Evolutionary conservation across 257 asterid species (phyloP), one percentile per base, ranked within the genome.

Genomic region (Echium plantagineum): DNA sequence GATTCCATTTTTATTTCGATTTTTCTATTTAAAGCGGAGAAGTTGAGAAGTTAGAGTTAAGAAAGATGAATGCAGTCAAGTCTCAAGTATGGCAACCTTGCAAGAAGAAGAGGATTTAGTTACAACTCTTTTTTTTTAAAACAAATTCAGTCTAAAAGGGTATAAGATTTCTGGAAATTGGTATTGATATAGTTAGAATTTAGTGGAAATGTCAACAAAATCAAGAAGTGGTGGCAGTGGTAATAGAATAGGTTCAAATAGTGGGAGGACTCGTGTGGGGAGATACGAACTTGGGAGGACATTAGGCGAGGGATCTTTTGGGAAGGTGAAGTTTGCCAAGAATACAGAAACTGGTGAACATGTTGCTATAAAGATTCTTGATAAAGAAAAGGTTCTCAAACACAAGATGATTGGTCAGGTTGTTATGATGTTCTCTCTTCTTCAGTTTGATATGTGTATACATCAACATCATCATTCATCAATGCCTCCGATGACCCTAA

Each of bases 21-120:
- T 15, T 3, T 16, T 15, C 15, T 35, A 55, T 21, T 19, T 13
- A 55, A 55, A 52, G 20, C 1, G 21, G 20, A 17, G 15, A 18
- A 2, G 15, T 24, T 24, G 26, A 24, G 26, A 24, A 24, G 26
- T 24, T 24, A 21, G 3, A 21, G 52, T 63, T n/a, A 55, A 67
- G 70, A 61, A 74, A 76, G 70, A 85, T 83, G 97, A 86, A 55
- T 70, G 70, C 79, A 49, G 71, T 61, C 5, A 89, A 89, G 89
- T 85, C 95, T 54, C 97, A 84, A 69, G 94, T 89, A 51, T 89
- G 97, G 97, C 97, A 89, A 58, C 97, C 95, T 69, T 86, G 95
- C 69, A 89, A 89, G 75, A 89, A 89, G 91, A 89, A 89, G 89
- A 82, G 91, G 77, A 55, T 78, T 55, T 85, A 80, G 77, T 53